Conservation (phyloP, 768 basidiomycete species). For the Lyophyllum semitale region DNA sequence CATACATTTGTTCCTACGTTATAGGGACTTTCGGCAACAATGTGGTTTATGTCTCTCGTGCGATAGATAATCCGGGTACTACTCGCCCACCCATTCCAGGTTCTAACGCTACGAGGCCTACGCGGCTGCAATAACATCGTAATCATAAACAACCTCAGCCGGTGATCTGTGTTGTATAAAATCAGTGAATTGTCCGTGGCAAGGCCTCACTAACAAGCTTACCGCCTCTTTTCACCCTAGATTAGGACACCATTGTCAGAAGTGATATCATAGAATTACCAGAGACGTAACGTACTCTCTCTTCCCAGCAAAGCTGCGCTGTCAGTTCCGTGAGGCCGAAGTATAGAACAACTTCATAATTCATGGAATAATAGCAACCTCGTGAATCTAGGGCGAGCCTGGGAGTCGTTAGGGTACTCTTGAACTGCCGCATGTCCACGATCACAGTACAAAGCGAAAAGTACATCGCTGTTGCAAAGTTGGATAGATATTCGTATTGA, state of each 20-base stretch:
- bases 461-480: not conserved
- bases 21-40: too few relatives aligned
- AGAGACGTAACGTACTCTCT: not conserved
- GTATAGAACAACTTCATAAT: not conserved
- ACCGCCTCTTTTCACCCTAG: not conserved
- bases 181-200: not conserved
- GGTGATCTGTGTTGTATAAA: not conserved
- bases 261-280: not conserved
- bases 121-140: not conserved
- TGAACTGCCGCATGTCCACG: not conserved
- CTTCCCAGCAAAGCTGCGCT: not conserved
- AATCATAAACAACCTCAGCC: not conserved
- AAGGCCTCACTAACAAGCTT: not conserved
- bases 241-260: not conserved
- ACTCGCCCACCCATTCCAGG: too few relatives aligned
- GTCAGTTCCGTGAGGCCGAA: not conserved
- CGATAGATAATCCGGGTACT: too few relatives aligned
- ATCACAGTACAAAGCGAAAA: not conserved
- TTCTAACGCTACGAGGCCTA: too few relatives aligned
- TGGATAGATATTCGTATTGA: not conserved
- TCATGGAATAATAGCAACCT: not conserved
- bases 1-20: too few relatives aligned
- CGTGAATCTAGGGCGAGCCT: not conserved
- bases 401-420: not conserved
- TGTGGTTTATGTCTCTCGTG: too few relatives aligned